Evolutionary conservation across 225 moss, liverwort and hornwort species (phyloP), one percentile per base, ranked within the genome.

Genomic region (Ulota crispa): DNA sequence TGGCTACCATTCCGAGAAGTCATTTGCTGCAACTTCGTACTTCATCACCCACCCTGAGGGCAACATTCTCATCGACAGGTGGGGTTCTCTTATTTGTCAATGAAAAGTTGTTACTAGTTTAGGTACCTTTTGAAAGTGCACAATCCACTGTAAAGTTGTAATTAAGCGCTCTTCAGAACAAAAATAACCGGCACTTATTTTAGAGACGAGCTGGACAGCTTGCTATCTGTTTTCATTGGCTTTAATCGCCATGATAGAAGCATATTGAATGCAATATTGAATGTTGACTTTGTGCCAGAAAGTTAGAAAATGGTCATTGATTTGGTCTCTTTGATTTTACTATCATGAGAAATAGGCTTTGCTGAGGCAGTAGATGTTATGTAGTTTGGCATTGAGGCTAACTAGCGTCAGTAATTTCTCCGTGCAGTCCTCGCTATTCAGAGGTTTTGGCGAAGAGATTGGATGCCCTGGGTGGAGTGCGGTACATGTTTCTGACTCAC

Each of bases 51-150:
- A 82, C 32, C 83, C 91, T 10, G 94, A 88, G 14, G 97, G 97
- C 41, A 98, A 98, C 73, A 90, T 95, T 61, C 86, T 98, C 21
- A 91, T 98, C n/a, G 95, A 98, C 83, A 94, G 96, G 96, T 92
- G 74, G 0, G 78, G 3, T 30, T 75, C 45, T 71, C 34, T 42
- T 65, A 18, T 6, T 2, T 16, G 5, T 18, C 18, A 2, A 4
- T 5, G 1, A 12, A 26, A 13, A 37, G 11, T 42, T 12, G 10
- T 20, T 19, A 1, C 8, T 42, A 15, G 45, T 23, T 8, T 3
- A 13, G 19, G 12, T 42, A 37, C 42, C 27, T 20, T 28, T 75
- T 42, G 26, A 4, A 41, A 39, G 3, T 59, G 41, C 62, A 14
- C 4, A 20, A 45, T 37, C 19, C 1, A 4, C 1, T 13, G 4